Evolutionary conservation across 75 land plant species (phyloP), one percentile per base, ranked within the genome.

Genomic region (Adiantum capillusveneris): DNA sequence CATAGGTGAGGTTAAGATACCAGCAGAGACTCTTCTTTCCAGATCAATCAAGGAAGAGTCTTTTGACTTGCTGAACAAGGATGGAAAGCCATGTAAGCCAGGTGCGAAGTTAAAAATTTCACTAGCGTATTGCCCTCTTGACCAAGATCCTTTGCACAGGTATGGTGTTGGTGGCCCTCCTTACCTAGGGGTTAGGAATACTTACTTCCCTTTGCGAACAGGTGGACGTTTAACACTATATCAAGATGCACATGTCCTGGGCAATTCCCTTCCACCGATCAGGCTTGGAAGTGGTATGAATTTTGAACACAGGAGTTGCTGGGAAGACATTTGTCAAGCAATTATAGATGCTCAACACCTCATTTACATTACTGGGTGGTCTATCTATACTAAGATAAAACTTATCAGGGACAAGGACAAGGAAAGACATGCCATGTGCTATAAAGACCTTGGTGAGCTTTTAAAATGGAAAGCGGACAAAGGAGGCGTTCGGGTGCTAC

Each of bases 281-380:
- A 18, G 0, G 37, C 71, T 87, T 11, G 88, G 82, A 29, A 71
- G 56, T 37, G 84, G 88, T 11, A 53, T 25, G 31, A 7, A 58
- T 29, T 84, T 50, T 60, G 52, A 77, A 49, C 83, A 82, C 11
- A 58, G 57, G 29, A 75, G 65, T 27, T 84, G 93, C 59, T 91
- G 97, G 97, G 86, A 87, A 19, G 97, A 91, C 14, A 77, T 91
- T 2, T 91, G 92, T 52, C 72, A 74, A 49, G 88, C 93, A 2
- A 84, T 87, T 16, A 42, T 84, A 62, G 86, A 87, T 57, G 93
- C 97, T 20, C 93, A 80, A 58, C 88, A 87, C 51, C 44, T 90
- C 54, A 76, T 90, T 37, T 90, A 90, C 43, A 78, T 90, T 14
- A 62, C 80, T n/a, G 96, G 96, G 11, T 90, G 96, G 96, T 90